Evolutionary conservation across 2,329 filamentous ascomycete species (phyloP), one percentile per base, ranked within the genome.

Genomic region (Gliomastix tumulicola): DNA sequence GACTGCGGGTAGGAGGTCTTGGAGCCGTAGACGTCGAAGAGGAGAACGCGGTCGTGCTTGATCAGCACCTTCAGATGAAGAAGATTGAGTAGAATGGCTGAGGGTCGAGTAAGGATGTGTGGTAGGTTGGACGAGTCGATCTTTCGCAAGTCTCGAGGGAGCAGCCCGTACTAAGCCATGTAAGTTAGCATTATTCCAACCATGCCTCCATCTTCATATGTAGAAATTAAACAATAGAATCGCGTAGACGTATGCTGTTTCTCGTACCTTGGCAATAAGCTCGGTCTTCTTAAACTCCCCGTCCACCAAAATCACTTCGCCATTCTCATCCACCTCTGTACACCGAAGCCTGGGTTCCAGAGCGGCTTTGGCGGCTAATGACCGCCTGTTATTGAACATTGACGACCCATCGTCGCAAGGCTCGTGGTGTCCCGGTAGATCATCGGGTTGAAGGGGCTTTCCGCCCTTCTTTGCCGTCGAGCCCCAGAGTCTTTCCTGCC

Each of bases 211-310:
- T n/a, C n/a, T n/a, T n/a, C n/a, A n/a, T n/a, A n/a, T n/a, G n/a
- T n/a, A n/a, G n/a, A n/a, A n/a, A n/a, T n/a, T n/a, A n/a, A n/a
- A n/a, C n/a, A n/a, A n/a, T n/a, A n/a, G n/a, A n/a, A n/a, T n/a
- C n/a, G n/a, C n/a, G n/a, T n/a, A n/a, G n/a, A n/a, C n/a, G n/a
- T n/a, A n/a, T n/a, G n/a, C n/a, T n/a, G n/a, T n/a, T n/a, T n/a
- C n/a, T n/a, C n/a, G 36, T 61, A 89, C 86, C 73, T 92, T 96
- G 36, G 89, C 88, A 59, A 96, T 97, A 32, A 98, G 70, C 65
- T 98, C 92, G 51, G 81, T 92, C 71, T 98, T 98, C 65, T 92
- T 94, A 62, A 96, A 97, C 60, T 97, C 92, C 41, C 88, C 88
- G 55, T 94, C 94, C 16, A 94, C 84, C 40, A 97, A 69, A 16